Evolutionary conservation across 371 early-diverging fungal genomes (phyloP).

Genomic region (Batrachochytrium dendrobatidis): DNA sequence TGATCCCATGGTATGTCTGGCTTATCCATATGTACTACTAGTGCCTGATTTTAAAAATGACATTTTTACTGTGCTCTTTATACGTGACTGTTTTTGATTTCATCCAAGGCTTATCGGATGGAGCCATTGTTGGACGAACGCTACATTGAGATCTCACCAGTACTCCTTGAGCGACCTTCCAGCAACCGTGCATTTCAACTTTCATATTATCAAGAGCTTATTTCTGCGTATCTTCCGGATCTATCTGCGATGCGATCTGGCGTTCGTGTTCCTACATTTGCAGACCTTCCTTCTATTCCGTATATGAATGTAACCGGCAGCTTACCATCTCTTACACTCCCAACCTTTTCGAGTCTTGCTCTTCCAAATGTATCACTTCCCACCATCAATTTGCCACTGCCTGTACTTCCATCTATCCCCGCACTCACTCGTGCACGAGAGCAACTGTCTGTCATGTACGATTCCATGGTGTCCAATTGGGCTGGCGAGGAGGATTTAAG

Average conservation of each 20-base stretch:
- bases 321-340: conserved; percentile 8
- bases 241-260: conserved; percentile 1
- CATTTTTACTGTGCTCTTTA: too few relatives aligned
- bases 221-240: conserved; percentile 24
- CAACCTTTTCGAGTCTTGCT: conserved; percentile 1
- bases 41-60: too few relatives aligned
- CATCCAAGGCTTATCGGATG: conserved; percentile 54
- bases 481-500: conserved; percentile 6
- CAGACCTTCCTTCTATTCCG: conserved; percentile 8
- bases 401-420: conserved; percentile 9
- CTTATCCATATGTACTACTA: neutral
- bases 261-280: conserved; percentile 4
- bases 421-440: conserved; percentile 8
- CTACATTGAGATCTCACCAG: conserved; percentile 49
- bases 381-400: conserved; percentile 5
- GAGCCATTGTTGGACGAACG: conserved; percentile 55
- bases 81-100: too few relatives aligned
- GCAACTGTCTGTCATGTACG: conserved; percentile 14
- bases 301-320: conserved; percentile 4
- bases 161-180: conserved; percentile 34
- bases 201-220: conserved; percentile 28
- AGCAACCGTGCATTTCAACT: conserved; percentile 8
- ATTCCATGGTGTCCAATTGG: conserved; percentile 2
- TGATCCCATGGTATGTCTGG: conserved; percentile 45
- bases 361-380: conserved; percentile 8